A percentile compares a stretch with the other conserved stretches of the same genome.
phyloP scores from a whole-genome alignment of 2,329 filamentous ascomycete species.

The Penicillium psychrosexuale region DNA sequence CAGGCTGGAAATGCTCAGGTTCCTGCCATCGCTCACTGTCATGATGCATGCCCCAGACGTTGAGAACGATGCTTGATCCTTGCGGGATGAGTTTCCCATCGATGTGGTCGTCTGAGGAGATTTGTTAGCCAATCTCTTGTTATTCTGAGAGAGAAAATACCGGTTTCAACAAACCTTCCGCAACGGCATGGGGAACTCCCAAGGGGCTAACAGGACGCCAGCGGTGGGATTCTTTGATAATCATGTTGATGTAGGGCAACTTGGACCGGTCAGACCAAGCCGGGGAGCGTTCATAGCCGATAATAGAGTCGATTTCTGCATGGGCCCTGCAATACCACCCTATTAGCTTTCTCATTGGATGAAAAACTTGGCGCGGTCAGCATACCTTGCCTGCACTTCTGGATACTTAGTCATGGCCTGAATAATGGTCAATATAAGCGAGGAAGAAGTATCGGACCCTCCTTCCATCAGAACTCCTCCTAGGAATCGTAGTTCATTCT shows the following conservation, averaged over 20 bases:
- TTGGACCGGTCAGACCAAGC: background rate
- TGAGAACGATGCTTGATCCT: background rate
- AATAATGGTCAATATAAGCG: background rate
- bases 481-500: background rate
- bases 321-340: background rate
- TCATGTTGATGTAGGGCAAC: background rate
- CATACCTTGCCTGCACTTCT: background rate
- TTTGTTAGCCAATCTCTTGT: background rate
- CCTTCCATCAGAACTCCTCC: conserved; percentile 1
- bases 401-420: conserved; percentile 2
- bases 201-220: background rate
- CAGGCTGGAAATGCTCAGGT: background rate
- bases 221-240: background rate
- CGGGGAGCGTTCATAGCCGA: background rate
- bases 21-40: background rate
- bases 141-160: background rate
- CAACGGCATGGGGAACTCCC: background rate
- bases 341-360: background rate
- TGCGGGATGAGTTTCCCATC: background rate
- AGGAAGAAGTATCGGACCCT: background rate
- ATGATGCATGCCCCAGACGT: background rate
- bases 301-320: background rate
- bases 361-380: background rate
- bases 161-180: background rate
- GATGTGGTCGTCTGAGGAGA: background rate